Base-by-base conservation (phyloP, 805 yeast genomes). In the Saturnispora silvae region DNA sequence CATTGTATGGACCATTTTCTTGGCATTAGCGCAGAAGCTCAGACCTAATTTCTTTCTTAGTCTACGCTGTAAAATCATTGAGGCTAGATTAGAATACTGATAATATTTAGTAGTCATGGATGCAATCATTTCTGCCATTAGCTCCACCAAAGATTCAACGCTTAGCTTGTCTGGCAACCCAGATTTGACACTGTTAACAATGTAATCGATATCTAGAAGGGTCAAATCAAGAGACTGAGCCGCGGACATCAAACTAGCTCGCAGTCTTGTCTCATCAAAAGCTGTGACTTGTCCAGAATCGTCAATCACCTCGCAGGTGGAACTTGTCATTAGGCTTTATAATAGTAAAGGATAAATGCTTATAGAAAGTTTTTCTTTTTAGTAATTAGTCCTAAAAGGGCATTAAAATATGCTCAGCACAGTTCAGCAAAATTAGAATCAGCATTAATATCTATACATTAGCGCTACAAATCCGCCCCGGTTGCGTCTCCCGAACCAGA, bases 71-170 rank as follows among this genome's bases (percentile, higher is more conserved):
- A 95, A 89, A 40, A 92, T 75, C 60, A 96, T 77, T 14, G 96
- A 95, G 30, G 96, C 96, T 45, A 86, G 68, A 25, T 76, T 69
- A 19, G 96, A 94, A 53, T 89, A 85, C 60, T 87, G 95, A 18
- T 95, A 95, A 59, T 89, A 96, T 41, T 77, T 71, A 4, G 96
- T 87, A 31, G 96, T 85, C 86, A 87, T 75, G 48, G 84, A 82
- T 20, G 97, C 97, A 35, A 92, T 81, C 14, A 92, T 83, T 61
- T 92, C 98, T 20, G 97, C 94, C 24, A 95, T 87, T 32, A 58
- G 43, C 14, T 49, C 47, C 4, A 52, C 28, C 8, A 60, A 43
- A 31, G 72, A 72, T 18, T 61, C 58, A 19, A 69, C 61, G 34
- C 63, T 63, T 19, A 71, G 64, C 25, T 62, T 64, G 34, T 63